These are phyloP conservation scores for Pythium aphanidermatum DNA, from an alignment of 352 stramenopile species.

Conservation along the genomic window DNA sequence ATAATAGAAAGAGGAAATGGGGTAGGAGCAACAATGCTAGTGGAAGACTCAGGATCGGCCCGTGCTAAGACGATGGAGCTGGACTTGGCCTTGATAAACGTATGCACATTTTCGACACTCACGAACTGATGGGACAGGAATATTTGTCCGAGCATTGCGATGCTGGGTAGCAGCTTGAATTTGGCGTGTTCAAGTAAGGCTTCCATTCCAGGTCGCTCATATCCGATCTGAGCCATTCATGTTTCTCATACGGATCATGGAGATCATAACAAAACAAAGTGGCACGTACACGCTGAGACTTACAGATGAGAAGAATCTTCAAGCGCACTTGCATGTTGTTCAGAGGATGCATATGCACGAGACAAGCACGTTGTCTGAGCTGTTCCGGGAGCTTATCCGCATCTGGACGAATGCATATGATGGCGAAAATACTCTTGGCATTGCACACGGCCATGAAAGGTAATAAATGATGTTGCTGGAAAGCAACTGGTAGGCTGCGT, in stretches of 20 bases:
- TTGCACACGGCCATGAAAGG: slow-evolving; percentile 42
- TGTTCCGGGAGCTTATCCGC: slow-evolving; percentile 53
- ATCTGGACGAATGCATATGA: slow-evolving; percentile 49
- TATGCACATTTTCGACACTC: slow-evolving; percentile 47
- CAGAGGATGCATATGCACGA: slow-evolving; percentile 37
- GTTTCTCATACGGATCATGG: no score
- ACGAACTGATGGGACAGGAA: slow-evolving; percentile 51
- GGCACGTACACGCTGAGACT: slow-evolving; percentile 8
- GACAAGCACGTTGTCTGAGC: slow-evolving; percentile 30
- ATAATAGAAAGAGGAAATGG: slow-evolving; percentile 55
- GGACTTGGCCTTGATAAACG: slow-evolving; percentile 7
- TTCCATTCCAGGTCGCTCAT: slow-evolving; percentile 47
- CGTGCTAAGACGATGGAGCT: background rate
- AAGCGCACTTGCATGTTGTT: slow-evolving; percentile 33
- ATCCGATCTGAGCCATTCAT: slow-evolving; percentile 73
- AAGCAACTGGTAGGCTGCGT: slow-evolving; percentile 26
- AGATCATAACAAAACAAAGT: background rate
- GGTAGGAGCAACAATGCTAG: slow-evolving; percentile 3
- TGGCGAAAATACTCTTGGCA: slow-evolving; percentile 44
- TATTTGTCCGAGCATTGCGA: slow-evolving; percentile 37
- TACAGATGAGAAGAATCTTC: slow-evolving; percentile 53
- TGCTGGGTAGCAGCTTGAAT: slow-evolving; percentile 32
- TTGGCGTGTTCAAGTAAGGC: slow-evolving; percentile 25
- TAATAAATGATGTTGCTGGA: slow-evolving; percentile 59
- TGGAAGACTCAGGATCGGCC: background rate